Evolutionary conservation across 2,329 filamentous ascomycete genomes (phyloP).

Genomic region (Penicillium sp.): DNA sequence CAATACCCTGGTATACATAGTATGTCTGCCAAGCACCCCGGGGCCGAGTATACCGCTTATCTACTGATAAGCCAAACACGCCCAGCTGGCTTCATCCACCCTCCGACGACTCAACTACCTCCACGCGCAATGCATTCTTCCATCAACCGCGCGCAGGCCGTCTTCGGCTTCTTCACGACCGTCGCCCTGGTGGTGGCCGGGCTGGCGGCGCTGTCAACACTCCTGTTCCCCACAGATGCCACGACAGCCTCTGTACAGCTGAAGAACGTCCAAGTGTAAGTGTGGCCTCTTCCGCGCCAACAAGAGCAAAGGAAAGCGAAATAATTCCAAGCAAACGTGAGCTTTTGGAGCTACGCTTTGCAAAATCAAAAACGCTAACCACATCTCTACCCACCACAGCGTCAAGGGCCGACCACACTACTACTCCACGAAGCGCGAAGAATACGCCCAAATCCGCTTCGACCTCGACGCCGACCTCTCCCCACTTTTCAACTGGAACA

Average conservation of each 20-base stretch:
- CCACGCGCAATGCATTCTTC: slow-evolving; percentile 77
- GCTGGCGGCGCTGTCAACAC: slow-evolving; percentile 79
- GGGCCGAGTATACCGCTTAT: slow-evolving; percentile 10
- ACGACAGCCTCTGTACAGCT: slow-evolving; percentile 58
- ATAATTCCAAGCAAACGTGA: no score
- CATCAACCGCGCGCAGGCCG: slow-evolving; percentile 82
- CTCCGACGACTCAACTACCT: slow-evolving; percentile 1
- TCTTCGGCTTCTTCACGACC: slow-evolving; percentile 98
- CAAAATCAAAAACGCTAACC: neutral
- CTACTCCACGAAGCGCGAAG: slow-evolving; percentile 88
- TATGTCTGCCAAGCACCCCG: no score
- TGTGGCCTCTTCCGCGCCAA: slow-evolving; percentile 32
- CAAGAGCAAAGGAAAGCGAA: neutral
- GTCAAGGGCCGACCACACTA: slow-evolving; percentile 94
- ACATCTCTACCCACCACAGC: slow-evolving; percentile 49
- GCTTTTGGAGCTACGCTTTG: no score
- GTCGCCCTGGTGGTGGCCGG: slow-evolving; percentile 81
- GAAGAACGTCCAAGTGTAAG: slow-evolving; percentile 81
- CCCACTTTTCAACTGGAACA: slow-evolving; percentile 98
- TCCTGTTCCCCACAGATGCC: slow-evolving; percentile 58
- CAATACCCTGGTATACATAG: no score
- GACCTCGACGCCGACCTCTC: slow-evolving; percentile 90
- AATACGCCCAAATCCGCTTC: slow-evolving; percentile 94
- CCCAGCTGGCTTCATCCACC: slow-evolving; percentile 35
- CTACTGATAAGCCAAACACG: slow-evolving; percentile 28